Conservation (phyloP, 129 eudicot genomes). For the Ambrosia trifida region DNA sequence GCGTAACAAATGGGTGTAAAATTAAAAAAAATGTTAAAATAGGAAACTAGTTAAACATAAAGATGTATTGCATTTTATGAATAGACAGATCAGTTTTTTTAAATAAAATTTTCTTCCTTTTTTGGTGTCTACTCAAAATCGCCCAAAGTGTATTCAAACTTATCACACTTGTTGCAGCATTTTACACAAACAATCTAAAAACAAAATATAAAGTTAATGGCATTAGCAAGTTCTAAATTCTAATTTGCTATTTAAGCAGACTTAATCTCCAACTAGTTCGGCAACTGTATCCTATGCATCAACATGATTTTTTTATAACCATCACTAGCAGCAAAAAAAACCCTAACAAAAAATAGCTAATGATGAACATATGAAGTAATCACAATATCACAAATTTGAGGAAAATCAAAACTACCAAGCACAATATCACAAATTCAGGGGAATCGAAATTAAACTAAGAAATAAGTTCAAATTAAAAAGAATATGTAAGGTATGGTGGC, state of each 20-base stretch:
- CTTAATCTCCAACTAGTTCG: not conserved
- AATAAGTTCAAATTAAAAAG: no score
- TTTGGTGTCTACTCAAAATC: not conserved
- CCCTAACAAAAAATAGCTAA: no score
- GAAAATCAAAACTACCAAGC: no score
- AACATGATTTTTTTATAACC: not conserved
- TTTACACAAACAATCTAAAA: not conserved
- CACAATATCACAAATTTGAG: no score
- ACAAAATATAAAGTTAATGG: not conserved
- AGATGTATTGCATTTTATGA: no score
- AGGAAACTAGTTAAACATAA: not conserved
- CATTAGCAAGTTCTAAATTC: not conserved
- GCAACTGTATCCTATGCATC: not conserved
- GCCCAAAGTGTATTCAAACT: not conserved
- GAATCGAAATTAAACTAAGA: no score
- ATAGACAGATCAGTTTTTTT: no score
- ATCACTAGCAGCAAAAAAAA: conserved; percentile 19
- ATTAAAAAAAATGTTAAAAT: not conserved
- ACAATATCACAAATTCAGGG: no score
- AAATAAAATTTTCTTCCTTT: no score
- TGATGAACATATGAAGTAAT: no score
- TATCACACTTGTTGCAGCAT: not conserved
- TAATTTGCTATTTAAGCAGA: not conserved
- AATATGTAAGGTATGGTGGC: no score
- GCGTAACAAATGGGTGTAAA: not conserved